Conservation (phyloP, 2,329 filamentous ascomycete genomes). For the Xylaria multiplex region DNA sequence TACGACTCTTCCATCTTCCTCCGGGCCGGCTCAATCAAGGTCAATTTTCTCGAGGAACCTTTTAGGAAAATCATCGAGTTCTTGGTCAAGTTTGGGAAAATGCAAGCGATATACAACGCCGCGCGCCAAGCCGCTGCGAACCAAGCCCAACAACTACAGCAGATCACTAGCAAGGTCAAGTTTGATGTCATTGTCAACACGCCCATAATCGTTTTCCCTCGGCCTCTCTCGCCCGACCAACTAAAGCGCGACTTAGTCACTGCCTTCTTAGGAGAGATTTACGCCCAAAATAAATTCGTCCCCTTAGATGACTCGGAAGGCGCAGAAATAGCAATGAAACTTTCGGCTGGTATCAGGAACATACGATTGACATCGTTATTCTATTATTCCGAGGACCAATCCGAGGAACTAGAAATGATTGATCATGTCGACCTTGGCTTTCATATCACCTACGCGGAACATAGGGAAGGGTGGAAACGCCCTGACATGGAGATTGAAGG, state of each 20-base stretch:
- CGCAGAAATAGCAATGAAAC: constrained; percentile 83
- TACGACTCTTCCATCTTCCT: constrained; percentile 94
- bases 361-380: constrained; percentile 91
- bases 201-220: constrained; percentile 94
- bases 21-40: constrained; percentile 91
- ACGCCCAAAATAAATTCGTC: constrained; percentile 92
- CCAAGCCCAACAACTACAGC: constrained; percentile 91
- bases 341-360: constrained; percentile 90
- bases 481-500: constrained; percentile 94
- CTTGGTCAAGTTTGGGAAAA: constrained; percentile 97
- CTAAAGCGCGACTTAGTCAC: constrained; percentile 84
- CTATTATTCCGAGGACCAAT: constrained; percentile 75
- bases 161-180: constrained; percentile 88
- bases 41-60: constrained; percentile 97
- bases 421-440: constrained; percentile 96
- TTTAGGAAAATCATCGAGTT: constrained; percentile 99
- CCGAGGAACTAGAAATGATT: constrained; percentile 94
- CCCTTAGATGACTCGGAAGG: constrained; percentile 81
- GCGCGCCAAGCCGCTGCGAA: constrained; percentile 93
- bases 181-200: constrained; percentile 95
- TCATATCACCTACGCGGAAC: constrained; percentile 90
- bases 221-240: constrained; percentile 75
- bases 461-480: constrained; percentile 77
- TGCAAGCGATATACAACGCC: constrained; percentile 99
- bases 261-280: constrained; percentile 96